Conservation (phyloP, 1,139 yeast species). For the Scheffersomyces stambukii region DNA sequence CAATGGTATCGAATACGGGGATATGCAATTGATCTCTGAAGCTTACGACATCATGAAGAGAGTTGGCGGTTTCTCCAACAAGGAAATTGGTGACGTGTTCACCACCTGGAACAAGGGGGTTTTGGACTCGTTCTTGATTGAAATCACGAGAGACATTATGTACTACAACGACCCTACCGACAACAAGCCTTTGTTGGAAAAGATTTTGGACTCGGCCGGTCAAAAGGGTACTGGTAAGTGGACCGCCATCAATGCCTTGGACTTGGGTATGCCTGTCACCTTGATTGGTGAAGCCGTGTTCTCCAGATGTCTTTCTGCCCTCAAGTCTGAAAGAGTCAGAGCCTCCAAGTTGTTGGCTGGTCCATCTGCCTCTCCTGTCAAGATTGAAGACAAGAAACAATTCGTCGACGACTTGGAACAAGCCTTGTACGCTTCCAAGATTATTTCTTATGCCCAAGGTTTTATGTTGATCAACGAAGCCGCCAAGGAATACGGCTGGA, state of each 20-base stretch:
- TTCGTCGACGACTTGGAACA: constrained; percentile 94
- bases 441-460: constrained; percentile 98
- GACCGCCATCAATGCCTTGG: constrained; percentile 98
- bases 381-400: constrained; percentile 62
- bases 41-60: constrained; percentile 96
- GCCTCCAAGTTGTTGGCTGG: constrained; percentile 80
- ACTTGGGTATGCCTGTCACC: constrained; percentile 97
- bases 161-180: constrained; percentile 82
- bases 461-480: constrained; percentile 99
- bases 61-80: constrained; percentile 83
- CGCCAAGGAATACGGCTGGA: constrained; percentile 95
- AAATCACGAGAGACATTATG: constrained; percentile 93
- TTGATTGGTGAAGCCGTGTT: constrained; percentile 98
- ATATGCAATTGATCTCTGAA: constrained; percentile 98
- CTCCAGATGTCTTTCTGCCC: constrained; percentile 91
- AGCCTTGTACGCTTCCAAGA: constrained; percentile 97
- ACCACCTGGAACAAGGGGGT: constrained; percentile 96
- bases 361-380: constrained; percentile 57
- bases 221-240: constrained; percentile 99
- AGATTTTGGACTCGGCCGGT: constrained; percentile 95
- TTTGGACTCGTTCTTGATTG: constrained; percentile 93
- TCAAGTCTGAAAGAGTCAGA: constrained; percentile 83
- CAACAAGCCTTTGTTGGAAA: constrained; percentile 90
- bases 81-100: constrained; percentile 93
- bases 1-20: constrained; percentile 99